phyloP scores from a whole-genome alignment of 257 asterid species.

The Solanum corneliomulleri region DNA sequence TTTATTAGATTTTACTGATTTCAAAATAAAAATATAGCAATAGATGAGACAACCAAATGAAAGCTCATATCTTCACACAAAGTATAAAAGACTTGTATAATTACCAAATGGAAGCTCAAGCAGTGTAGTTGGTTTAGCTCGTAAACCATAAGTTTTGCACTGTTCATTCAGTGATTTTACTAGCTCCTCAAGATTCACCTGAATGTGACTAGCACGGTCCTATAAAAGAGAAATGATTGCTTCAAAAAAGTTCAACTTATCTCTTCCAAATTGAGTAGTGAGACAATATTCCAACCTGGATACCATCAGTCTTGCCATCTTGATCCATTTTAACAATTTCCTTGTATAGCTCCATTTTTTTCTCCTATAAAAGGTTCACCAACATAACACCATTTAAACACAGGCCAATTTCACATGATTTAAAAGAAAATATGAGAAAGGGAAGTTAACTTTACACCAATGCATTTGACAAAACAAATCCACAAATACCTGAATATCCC shows the following conservation, averaged over 20 bases:
- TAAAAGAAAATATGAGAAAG: constrained; percentile 1
- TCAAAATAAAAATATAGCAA: background rate
- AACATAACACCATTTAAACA: background rate
- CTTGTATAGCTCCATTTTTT: constrained; percentile 85
- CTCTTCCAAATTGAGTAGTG: constrained; percentile 6
- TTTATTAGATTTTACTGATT: background rate
- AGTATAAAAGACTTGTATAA: background rate
- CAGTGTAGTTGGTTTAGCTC: constrained; percentile 81
- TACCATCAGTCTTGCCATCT: constrained; percentile 43
- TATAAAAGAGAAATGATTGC: constrained; percentile 15
- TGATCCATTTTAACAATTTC: constrained; percentile 79
- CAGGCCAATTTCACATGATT: background rate
- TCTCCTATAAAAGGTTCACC: constrained; percentile 40
- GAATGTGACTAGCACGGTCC: constrained; percentile 71
- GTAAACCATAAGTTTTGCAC: constrained; percentile 89
- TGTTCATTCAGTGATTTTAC: constrained; percentile 79
- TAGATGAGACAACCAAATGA: background rate
- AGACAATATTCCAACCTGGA: constrained; percentile 39
- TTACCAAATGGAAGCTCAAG: constrained; percentile 95
- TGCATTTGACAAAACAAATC: background rate
- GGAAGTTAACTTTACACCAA: background rate
- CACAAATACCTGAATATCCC: constrained; percentile 80
- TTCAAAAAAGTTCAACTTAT: constrained; percentile 6
- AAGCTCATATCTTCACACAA: background rate
- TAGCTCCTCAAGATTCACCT: constrained; percentile 72